A percentile compares a stretch with the other conserved stretches of the same genome.
Evolutionary conservation across 495 filamentous ascomycete genomes (phyloP).

Genomic region (Hypoxylon lenormandii): DNA sequence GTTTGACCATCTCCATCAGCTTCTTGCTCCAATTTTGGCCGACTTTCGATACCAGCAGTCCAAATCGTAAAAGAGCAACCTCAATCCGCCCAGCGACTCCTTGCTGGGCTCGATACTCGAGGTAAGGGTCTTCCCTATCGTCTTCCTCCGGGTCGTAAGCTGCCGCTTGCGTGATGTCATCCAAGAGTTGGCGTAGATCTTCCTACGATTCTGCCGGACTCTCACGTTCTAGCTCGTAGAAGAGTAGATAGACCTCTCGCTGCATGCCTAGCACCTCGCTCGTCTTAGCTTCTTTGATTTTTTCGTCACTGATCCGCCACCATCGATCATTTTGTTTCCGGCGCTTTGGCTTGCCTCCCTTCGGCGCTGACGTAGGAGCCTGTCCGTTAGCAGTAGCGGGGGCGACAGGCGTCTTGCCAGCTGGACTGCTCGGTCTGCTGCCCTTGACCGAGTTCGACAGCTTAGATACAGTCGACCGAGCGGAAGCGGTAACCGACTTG

Average conservation of each 20-base stretch:
- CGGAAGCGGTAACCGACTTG: constrained; percentile 59
- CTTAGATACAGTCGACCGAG: constrained; percentile 56
- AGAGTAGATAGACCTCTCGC: constrained; percentile 92
- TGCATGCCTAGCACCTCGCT: constrained; percentile 92
- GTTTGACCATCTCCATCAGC: neutral
- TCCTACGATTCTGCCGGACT: constrained; percentile 47
- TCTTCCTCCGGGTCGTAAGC: constrained; percentile 25
- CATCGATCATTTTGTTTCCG: constrained; percentile 78
- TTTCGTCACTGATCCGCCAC: constrained; percentile 99
- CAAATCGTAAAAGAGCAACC: constrained; percentile 16
- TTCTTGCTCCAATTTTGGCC: neutral
- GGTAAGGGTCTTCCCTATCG: constrained; percentile 12
- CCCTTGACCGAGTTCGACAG: constrained; percentile 51
- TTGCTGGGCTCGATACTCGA: constrained; percentile 13
- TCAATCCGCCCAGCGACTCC: constrained; percentile 13
- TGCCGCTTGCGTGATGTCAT: constrained; percentile 25
- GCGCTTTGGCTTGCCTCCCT: constrained; percentile 57
- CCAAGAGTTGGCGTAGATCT: constrained; percentile 34
- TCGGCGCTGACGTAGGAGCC: constrained; percentile 8
- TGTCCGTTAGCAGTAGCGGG: constrained; percentile 34
- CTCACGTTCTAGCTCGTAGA: constrained; percentile 82
- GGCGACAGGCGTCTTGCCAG: constrained; percentile 46
- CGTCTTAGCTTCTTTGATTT: constrained; percentile 92
- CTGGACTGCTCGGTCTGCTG: constrained; percentile 38
- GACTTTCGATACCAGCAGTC: neutral